Evolutionary conservation across 163 green algal genomes (phyloP).

Genomic region (Chlamydomonas reinhardtii): DNA sequence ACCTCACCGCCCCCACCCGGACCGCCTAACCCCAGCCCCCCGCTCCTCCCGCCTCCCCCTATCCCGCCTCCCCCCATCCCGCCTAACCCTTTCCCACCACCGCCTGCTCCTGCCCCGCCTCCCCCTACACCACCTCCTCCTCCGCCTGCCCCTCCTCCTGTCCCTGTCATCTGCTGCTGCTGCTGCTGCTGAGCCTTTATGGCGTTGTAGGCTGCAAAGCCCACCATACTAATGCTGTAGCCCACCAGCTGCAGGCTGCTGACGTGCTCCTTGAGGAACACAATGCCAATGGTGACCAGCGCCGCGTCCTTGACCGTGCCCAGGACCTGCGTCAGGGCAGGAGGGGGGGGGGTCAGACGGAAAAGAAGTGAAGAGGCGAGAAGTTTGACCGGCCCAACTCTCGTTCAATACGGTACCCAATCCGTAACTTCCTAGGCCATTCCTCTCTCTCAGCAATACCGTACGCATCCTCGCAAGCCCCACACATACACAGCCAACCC

Average conservation of each 20-base stretch:
- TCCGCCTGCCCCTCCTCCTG: background rate
- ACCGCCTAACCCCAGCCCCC: background rate
- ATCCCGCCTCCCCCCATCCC: too few relatives aligned
- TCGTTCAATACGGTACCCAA: too few relatives aligned
- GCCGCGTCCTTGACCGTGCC: slow-evolving; percentile 85
- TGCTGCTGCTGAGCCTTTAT: slow-evolving; percentile 54
- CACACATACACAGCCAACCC: too few relatives aligned
- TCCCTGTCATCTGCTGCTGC: background rate
- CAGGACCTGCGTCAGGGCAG: slow-evolving; percentile 64
- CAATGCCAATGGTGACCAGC: slow-evolving; percentile 79
- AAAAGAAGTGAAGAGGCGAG: background rate
- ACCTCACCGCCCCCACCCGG: background rate
- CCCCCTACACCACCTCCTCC: background rate
- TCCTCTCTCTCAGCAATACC: too few relatives aligned
- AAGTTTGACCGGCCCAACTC: too few relatives aligned
- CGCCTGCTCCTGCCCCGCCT: background rate
- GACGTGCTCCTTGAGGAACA: slow-evolving; percentile 74
- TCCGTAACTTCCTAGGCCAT: too few relatives aligned
- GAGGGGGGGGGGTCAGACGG: background rate
- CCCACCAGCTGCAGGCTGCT: slow-evolving; percentile 66
- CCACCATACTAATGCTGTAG: slow-evolving; percentile 64
- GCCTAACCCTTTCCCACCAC: too few relatives aligned
- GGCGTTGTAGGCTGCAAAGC: slow-evolving; percentile 74
- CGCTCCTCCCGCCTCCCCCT: too few relatives aligned
- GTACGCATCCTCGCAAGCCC: too few relatives aligned